Percentiles rank a stretch among this genome's conserved stretches.
Evolutionary conservation across 2,329 filamentous ascomycete genomes (phyloP).

Genomic region (Alternaria alternata): DNA sequence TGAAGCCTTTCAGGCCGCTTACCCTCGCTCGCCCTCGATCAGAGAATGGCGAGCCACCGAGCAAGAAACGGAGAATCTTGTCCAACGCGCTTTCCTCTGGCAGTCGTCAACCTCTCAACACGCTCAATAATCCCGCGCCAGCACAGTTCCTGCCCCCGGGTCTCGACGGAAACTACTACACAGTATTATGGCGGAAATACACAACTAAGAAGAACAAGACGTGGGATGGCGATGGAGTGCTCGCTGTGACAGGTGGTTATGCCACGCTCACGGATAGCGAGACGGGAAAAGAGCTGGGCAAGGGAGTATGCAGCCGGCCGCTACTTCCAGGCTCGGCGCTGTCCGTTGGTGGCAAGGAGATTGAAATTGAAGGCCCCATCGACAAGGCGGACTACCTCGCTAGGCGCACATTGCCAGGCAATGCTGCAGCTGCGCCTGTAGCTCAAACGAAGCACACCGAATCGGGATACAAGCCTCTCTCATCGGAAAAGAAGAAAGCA

Average conservation of each 20-base stretch:
- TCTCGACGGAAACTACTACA: constrained; percentile 52
- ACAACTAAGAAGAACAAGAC: constrained; percentile 79
- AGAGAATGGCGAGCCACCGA: constrained; percentile 42
- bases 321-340: constrained; percentile 68
- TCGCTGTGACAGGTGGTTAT: constrained; percentile 65
- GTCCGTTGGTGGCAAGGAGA: constrained; percentile 71
- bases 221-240: constrained; percentile 76
- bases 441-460: constrained; percentile 25
- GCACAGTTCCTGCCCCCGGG: constrained; percentile 27
- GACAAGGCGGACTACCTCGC: constrained; percentile 66
- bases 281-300: constrained; percentile 70
- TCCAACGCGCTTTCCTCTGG: constrained; percentile 34
- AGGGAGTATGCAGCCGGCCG: constrained; percentile 62
- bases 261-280: constrained; percentile 67
- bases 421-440: constrained; percentile 27
- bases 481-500: constrained; percentile 19
- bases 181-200: constrained; percentile 67
- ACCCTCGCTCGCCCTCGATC: constrained; percentile 39
- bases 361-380: constrained; percentile 71
- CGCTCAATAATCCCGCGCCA: constrained; percentile 32
- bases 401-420: constrained; percentile 55
- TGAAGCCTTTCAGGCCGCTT: constrained; percentile 49
- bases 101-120: constrained; percentile 43
- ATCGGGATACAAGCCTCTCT: constrained; percentile 25
- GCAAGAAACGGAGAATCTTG: constrained; percentile 54